These are phyloP conservation scores for Deinandra increscens DNA, from an alignment of 129 eudicot genomes.

Conservation along the genomic window DNA sequence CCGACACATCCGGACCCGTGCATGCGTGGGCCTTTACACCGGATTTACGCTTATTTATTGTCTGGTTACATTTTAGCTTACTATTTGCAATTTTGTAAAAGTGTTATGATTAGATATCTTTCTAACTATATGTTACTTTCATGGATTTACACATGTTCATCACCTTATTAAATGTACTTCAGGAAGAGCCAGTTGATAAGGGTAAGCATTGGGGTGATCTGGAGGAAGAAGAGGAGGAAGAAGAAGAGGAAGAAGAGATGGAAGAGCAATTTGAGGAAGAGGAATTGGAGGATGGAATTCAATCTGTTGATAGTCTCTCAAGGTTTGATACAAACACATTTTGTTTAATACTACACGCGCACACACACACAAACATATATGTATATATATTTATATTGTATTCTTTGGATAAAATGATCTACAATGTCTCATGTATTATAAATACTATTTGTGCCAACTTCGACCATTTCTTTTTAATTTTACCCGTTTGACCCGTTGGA, in stretches of 20 bases:
- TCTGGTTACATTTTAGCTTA: neutral
- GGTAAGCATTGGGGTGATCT: constrained; percentile 97
- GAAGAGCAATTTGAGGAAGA: constrained; percentile 85
- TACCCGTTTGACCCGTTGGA: neutral
- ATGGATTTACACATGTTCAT: neutral
- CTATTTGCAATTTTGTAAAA: neutral
- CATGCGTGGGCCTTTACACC: too few relatives aligned
- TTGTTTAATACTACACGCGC: neutral
- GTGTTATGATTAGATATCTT: neutral
- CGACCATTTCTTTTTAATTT: neutral
- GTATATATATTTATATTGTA: too few relatives aligned
- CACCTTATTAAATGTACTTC: constrained; percentile 24
- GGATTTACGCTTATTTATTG: too few relatives aligned
- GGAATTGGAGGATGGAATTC: constrained; percentile 84
- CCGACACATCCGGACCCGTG: too few relatives aligned
- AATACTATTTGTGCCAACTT: neutral
- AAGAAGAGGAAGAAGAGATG: constrained; percentile 84
- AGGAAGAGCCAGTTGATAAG: constrained; percentile 98
- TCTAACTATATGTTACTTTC: neutral
- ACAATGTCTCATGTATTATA: neutral
- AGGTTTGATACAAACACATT: constrained; percentile 41
- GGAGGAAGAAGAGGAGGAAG: constrained; percentile 91
- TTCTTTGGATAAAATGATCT: neutral
- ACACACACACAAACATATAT: too few relatives aligned
- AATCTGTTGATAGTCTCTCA: constrained; percentile 88